These are phyloP conservation scores for Schizochytrium sp. DNA, from an alignment of 108 stramenopile genomes.

Conservation along the genomic window DNA sequence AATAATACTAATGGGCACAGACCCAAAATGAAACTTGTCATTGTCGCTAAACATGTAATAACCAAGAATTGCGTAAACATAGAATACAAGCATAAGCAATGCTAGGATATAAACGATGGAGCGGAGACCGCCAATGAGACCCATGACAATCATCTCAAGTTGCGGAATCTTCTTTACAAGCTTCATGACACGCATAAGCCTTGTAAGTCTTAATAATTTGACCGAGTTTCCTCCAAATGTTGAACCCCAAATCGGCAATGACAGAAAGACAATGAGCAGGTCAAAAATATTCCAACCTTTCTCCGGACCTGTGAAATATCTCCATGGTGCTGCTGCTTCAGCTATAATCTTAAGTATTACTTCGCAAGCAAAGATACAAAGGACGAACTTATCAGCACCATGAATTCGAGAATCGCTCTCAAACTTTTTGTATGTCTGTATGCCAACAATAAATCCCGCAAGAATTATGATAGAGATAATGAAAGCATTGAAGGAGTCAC, in stretches of 20 bases:
- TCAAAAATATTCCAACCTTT: constrained; percentile 69
- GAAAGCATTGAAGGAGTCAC: constrained; percentile 36
- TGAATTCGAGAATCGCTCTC: constrained; percentile 4
- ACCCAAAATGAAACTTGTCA: constrained; percentile 68
- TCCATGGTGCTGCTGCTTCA: constrained; percentile 65
- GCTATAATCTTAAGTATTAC: constrained; percentile 69
- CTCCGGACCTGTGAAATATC: constrained; percentile 62
- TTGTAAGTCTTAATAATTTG: constrained; percentile 66
- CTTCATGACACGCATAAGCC: constrained; percentile 70
- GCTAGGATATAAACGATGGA: constrained; percentile 68
- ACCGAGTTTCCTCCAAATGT: constrained; percentile 60
- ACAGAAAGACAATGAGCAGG: constrained; percentile 64
- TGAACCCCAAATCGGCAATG: constrained; percentile 39
- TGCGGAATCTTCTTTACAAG: constrained; percentile 70
- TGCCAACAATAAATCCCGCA: constrained; percentile 71
- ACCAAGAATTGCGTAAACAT: constrained; percentile 69
- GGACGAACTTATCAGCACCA: constrained; percentile 56
- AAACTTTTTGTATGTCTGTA: constrained; percentile 67
- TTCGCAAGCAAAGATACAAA: constrained; percentile 62
- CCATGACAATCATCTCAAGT: constrained; percentile 69
- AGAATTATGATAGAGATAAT: constrained; percentile 66
- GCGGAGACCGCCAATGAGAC: constrained; percentile 63
- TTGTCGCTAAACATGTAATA: constrained; percentile 63
- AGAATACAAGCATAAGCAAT: constrained; percentile 71
- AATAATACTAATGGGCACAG: constrained; percentile 65